Evolutionary conservation across 2,329 filamentous ascomycete genomes (phyloP).

Genomic region (Fusarium sp.): DNA sequence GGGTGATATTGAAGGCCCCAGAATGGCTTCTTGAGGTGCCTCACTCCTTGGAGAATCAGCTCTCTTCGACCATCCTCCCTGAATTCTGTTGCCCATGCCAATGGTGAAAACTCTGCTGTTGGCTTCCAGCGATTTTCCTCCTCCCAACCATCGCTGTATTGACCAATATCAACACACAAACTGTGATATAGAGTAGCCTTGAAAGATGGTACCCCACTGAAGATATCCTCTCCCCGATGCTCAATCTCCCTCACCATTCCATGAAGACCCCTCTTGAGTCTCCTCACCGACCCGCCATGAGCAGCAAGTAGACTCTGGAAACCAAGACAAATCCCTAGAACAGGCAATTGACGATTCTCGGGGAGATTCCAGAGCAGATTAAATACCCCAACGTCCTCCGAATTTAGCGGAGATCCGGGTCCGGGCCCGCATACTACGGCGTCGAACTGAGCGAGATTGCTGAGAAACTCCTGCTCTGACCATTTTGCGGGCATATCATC

Average conservation of each 20-base stretch:
- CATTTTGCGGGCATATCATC: slow-evolving; percentile 50
- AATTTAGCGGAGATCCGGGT: slow-evolving; percentile 81
- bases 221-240: slow-evolving; percentile 74
- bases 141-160: slow-evolving; percentile 38
- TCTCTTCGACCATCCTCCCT: slow-evolving; percentile 56
- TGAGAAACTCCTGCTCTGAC: slow-evolving; percentile 58
- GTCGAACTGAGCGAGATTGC: slow-evolving; percentile 72
- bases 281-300: slow-evolving; percentile 75
- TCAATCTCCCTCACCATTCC: slow-evolving; percentile 80
- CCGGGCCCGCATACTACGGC: slow-evolving; percentile 93
- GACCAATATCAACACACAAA: slow-evolving; percentile 67
- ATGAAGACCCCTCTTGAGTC: slow-evolving; percentile 80
- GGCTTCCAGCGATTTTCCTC: slow-evolving; percentile 56
- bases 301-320: slow-evolving; percentile 84
- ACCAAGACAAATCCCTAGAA: slow-evolving; percentile 89
- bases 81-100: slow-evolving; percentile 72
- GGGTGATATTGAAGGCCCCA: slow-evolving; percentile 94
- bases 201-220: slow-evolving; percentile 70
- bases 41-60: slow-evolving; percentile 81
- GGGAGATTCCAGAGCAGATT: slow-evolving; percentile 78
- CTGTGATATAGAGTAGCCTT: slow-evolving; percentile 84
- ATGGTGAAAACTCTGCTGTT: slow-evolving; percentile 63
- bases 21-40: slow-evolving; percentile 77
- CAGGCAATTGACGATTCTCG: slow-evolving; percentile 73
- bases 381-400: slow-evolving; percentile 87